These are phyloP conservation scores for Desmodesmus armatus DNA, from an alignment of 139 green algal genomes.

Conservation along the genomic window DNA sequence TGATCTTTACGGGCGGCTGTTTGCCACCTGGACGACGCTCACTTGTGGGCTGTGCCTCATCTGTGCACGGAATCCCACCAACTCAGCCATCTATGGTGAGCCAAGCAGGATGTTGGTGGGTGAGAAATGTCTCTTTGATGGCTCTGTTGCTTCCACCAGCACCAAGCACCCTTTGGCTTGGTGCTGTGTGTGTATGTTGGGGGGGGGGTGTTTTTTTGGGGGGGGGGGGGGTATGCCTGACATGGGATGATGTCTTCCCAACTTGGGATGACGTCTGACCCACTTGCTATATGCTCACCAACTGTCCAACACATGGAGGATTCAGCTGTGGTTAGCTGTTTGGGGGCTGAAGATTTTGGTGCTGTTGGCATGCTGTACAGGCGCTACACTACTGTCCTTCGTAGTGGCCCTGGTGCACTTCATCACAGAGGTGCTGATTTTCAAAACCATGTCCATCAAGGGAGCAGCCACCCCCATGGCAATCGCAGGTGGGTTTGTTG, in stretches of 20 bases:
- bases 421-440: slow-evolving; percentile 75
- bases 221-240: too few species aligned
- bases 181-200: too few species aligned
- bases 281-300: too few species aligned
- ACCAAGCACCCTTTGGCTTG: too few species aligned
- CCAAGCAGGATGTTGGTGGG: too few species aligned
- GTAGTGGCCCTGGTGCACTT: slow-evolving; percentile 83
- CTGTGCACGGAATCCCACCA: slow-evolving; percentile 78
- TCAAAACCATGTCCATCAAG: slow-evolving; percentile 76
- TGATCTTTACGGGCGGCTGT: slow-evolving; percentile 81
- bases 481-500: slow-evolving; percentile 75
- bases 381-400: slow-evolving; percentile 84
- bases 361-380: slow-evolving; percentile 50
- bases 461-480: slow-evolving; percentile 74
- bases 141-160: too few species aligned
- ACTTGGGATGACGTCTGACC: too few species aligned
- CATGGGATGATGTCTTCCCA: too few species aligned
- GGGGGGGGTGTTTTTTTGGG: too few species aligned
- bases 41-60: slow-evolving; percentile 87
- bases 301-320: too few species aligned
- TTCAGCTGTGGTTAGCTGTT: neutral
- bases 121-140: too few species aligned
- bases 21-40: slow-evolving; percentile 85
- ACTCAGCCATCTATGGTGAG: slow-evolving; percentile 82
- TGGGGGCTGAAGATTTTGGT: neutral